Percentiles rank a stretch among this genome's conserved stretches.
These are phyloP conservation scores for Panicum virgatum DNA, from an alignment of 202 grass and related monocot genomes.

Conservation along the genomic window DNA sequence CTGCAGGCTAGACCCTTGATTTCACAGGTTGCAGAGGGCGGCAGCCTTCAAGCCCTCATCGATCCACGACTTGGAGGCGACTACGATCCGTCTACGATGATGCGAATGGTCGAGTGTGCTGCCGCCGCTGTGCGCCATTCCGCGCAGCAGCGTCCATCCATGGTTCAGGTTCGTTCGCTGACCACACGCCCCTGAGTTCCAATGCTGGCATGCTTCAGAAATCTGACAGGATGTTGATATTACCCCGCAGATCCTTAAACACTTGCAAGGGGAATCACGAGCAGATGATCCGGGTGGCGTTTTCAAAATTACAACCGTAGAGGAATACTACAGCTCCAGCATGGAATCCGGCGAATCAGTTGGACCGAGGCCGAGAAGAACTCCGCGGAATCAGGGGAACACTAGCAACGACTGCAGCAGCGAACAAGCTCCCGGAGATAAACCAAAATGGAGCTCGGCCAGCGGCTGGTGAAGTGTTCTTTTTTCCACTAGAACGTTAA, in stretches of 20 bases:
- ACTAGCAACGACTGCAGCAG: neutral
- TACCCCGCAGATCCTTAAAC: conserved; percentile 23
- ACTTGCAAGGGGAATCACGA: conserved; percentile 38
- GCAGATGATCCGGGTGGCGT: neutral
- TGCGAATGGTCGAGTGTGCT: conserved; percentile 44
- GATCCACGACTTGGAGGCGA: conserved; percentile 30
- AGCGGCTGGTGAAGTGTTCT: conserved; percentile 8
- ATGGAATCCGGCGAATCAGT: conserved; percentile 37
- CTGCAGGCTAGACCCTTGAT: conserved; percentile 41
- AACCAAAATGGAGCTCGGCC: neutral
- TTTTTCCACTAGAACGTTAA: too few species aligned
- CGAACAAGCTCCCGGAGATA: neutral
- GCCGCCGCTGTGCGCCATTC: conserved; percentile 25
- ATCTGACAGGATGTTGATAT: neutral
- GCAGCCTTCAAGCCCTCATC: conserved; percentile 18
- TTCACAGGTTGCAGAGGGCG: conserved; percentile 3
- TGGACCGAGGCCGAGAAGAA: conserved; percentile 13
- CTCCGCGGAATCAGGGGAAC: neutral
- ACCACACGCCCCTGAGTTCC: neutral
- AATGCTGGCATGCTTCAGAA: neutral
- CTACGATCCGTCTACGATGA: conserved; percentile 30
- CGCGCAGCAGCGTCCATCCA: conserved; percentile 33
- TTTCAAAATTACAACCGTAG: neutral
- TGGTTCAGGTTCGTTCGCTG: conserved; percentile 39
- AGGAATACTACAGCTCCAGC: conserved; percentile 14